phyloP scores from a whole-genome alignment of 805 yeast species.

The Candida parachauliodes region DNA sequence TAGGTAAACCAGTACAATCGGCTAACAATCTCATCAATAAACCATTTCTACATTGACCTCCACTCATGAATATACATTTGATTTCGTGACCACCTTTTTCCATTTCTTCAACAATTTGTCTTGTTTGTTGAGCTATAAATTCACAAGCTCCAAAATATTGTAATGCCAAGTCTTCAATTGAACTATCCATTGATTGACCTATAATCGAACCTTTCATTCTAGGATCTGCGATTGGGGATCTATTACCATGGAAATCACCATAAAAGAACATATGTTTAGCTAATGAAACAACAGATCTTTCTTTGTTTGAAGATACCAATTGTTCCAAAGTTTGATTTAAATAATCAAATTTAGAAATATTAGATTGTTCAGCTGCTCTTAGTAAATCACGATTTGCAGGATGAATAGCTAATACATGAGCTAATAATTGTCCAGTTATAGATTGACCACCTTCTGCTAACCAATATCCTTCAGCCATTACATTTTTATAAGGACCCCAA shows the following conservation, averaged over 20 bases:
- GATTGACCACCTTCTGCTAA: conserved; percentile 99
- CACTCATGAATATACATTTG: conserved; percentile 79
- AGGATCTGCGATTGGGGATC: conserved; percentile 97
- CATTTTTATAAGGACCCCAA: conserved; percentile 98
- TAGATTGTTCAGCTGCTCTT: conserved; percentile 62
- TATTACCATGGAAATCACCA: conserved; percentile 95
- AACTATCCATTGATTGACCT: conserved; percentile 88
- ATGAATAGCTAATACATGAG: conserved; percentile 82
- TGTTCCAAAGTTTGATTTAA: conserved; percentile 72
- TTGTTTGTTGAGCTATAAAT: conserved; percentile 94
- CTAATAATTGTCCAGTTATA: conserved; percentile 91
- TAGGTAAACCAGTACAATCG: conserved; percentile 87
- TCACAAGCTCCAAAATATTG: conserved; percentile 93
- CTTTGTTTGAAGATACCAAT: conserved; percentile 51
- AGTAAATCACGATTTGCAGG: conserved; percentile 80
- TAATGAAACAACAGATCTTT: conserved; percentile 72
- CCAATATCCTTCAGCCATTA: conserved; percentile 87
- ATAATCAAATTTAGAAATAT: conserved; percentile 75
- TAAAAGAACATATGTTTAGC: conserved; percentile 87
- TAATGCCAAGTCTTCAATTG: conserved; percentile 79
- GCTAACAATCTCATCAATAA: conserved; percentile 86
- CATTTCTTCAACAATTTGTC: conserved; percentile 90
- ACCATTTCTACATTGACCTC: conserved; percentile 95
- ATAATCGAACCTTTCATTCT: conserved; percentile 87
- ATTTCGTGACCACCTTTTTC: conserved; percentile 74